Conservation (phyloP, 2,329 filamentous ascomycete genomes). For the Helotiales sp. region DNA sequence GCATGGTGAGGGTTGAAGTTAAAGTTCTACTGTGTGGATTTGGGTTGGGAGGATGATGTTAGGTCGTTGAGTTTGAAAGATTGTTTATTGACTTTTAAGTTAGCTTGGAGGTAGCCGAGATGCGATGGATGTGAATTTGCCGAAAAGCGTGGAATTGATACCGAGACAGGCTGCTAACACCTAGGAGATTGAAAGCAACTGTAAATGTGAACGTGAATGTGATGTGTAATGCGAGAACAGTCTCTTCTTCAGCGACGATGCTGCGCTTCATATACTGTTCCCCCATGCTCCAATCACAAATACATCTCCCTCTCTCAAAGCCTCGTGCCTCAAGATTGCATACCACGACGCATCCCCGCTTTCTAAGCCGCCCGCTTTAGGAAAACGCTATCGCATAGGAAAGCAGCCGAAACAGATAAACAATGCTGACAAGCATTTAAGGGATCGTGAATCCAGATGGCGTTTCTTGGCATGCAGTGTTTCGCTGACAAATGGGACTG, state of each 20-base stretch:
- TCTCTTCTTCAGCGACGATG: neutral
- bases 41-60: neutral
- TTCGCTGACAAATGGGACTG: conserved; percentile 13
- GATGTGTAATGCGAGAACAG: neutral
- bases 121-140: neutral
- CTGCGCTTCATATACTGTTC: neutral
- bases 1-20: conserved; percentile 31
- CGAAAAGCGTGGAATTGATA: neutral
- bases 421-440: conserved; percentile 4
- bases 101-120: neutral
- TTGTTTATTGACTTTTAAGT: neutral
- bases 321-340: neutral
- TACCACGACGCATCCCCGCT: neutral
- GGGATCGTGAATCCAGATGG: neutral
- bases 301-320: neutral
- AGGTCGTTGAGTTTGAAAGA: neutral
- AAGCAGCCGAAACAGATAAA: neutral
- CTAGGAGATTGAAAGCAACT: neutral
- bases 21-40: neutral
- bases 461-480: conserved; percentile 11
- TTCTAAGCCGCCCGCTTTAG: conserved; percentile 1
- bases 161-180: neutral
- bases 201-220: neutral
- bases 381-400: conserved; percentile 8
- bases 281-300: neutral